A percentile compares a stretch with the other conserved stretches of the same genome.
These are phyloP conservation scores for Paraconiothyrium brasiliense DNA, from an alignment of 2,329 filamentous ascomycete species.

Conservation along the genomic window DNA sequence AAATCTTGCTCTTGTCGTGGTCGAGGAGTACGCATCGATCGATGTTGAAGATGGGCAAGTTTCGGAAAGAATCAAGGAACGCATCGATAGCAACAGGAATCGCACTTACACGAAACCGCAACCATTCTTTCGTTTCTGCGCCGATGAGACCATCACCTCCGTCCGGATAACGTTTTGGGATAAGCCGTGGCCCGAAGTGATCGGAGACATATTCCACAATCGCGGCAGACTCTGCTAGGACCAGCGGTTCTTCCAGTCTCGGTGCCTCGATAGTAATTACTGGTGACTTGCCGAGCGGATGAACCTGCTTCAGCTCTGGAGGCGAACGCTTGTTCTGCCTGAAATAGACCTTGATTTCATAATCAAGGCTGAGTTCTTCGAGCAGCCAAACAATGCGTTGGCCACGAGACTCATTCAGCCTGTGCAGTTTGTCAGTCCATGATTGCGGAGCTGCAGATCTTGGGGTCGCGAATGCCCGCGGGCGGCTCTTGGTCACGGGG, in stretches of 20 bases:
- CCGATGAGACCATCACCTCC: slow-evolving; percentile 65
- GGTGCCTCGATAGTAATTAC: slow-evolving; percentile 71
- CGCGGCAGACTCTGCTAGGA: slow-evolving; percentile 82
- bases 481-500: slow-evolving; percentile 3
- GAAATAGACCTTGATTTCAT: slow-evolving; percentile 82
- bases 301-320: slow-evolving; percentile 76
- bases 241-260: slow-evolving; percentile 58
- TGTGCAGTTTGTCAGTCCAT: slow-evolving; percentile 48
- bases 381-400: slow-evolving; percentile 88
- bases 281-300: slow-evolving; percentile 89
- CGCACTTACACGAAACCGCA: slow-evolving; percentile 61
- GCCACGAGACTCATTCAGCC: slow-evolving; percentile 84
- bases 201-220: slow-evolving; percentile 86
- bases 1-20: neutral
- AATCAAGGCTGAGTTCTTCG: slow-evolving; percentile 81
- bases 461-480: neutral
- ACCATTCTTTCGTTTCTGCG: slow-evolving; percentile 68
- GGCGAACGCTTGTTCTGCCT: slow-evolving; percentile 75
- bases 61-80: neutral
- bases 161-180: slow-evolving; percentile 62
- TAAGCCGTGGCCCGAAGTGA: slow-evolving; percentile 63
- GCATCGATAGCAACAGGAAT: neutral
- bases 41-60: neutral
- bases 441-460: neutral
- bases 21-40: too few species aligned